Base-by-base conservation (phyloP, 2,329 filamentous ascomycete genomes). In the Chaetomiaceae sp. region DNA sequence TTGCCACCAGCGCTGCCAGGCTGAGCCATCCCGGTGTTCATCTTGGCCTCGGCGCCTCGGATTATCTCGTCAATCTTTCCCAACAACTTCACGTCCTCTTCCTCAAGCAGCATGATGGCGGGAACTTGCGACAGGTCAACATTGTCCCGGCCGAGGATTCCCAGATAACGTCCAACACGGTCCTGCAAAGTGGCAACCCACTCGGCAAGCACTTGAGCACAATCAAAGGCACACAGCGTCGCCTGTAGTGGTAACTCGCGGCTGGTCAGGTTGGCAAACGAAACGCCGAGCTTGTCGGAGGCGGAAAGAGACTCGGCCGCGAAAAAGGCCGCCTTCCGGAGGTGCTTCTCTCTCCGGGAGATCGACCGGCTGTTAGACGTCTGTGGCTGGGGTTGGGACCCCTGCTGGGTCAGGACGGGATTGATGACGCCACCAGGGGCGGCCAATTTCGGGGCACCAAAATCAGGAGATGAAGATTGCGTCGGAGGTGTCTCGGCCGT, bases 121-220 rank as follows among this genome's bases (percentile, higher is more conserved):
- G 90, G 89, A 7, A 95, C 87, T 59, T 91, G 85, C 0, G 77
- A 75, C 45, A 89, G 77, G 61, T 96, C 89, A 30, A 93, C 81
- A 0, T 86, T 79, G 56, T 95, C 87, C 52, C 86, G 85, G 12
- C 92, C 92, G 2, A 97, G 77, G 5, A 96, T 82, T 4, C 92
- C 92, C 5, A 97, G 69, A 62, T 93, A 95, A 4, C 83, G 83
- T 0, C 92, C 92, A n/a, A 96, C 87, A 8, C 93, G 86, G 63
- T 96, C 91, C 67, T 99, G 93, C 3, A 97, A 81, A 1, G 90
- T 93, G 5, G 88, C 87, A 35, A 93, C 81, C 92, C 92, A 99
- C 68, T 97, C 92, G 0, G 89, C 89, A 27, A 99, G 79, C 1
- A 97, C 89, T 64, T 96, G 91, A 2, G 89, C 87, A 63, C 92